Percentiles rank a stretch among this genome's conserved stretches.
Conservation (phyloP, 1,139 yeast genomes). For the Wickerhamomyces sp. region DNA sequence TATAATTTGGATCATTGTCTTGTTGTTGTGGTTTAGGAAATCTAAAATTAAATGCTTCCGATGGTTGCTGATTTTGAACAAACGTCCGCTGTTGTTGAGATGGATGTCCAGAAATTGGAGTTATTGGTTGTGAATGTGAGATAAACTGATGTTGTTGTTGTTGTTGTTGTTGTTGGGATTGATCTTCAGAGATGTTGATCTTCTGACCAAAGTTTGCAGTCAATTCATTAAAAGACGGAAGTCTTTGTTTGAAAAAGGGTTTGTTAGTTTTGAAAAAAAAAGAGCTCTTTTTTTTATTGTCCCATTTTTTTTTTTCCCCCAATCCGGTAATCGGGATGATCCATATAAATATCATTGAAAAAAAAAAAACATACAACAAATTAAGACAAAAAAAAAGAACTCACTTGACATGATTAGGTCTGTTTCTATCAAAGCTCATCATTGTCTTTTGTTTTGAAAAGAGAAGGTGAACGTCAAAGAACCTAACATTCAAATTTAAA, state of each 20-base stretch:
- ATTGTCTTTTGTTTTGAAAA: neutral
- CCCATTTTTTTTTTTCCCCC: neutral
- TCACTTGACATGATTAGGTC: constrained; percentile 7
- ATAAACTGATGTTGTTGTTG: neutral
- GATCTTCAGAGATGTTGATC: neutral
- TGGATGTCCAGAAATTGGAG: neutral
- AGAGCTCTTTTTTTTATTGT: neutral
- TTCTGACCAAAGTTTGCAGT: constrained; percentile 12
- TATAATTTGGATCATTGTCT: constrained; percentile 2
- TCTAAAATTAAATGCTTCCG: neutral
- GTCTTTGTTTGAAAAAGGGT: constrained; percentile 11
- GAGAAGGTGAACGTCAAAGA: neutral
- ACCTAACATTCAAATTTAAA: neutral
- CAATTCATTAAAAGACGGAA: constrained; percentile 22
- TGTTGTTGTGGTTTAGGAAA: neutral
- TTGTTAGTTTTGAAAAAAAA: constrained; percentile 8
- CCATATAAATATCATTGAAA: neutral
- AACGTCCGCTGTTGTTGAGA: neutral
- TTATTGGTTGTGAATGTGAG: neutral
- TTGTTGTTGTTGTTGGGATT: constrained; percentile 1
- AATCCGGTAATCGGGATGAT: constrained; percentile 6
- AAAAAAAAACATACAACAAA: neutral
- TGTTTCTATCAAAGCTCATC: constrained; percentile 11
- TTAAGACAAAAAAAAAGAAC: constrained; percentile 2
- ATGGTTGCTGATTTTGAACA: neutral